Evolutionary conservation across 306 rosid genomes (phyloP), one percentile per base, ranked within the genome.

Genomic region (Vigna reflexopilosa): DNA sequence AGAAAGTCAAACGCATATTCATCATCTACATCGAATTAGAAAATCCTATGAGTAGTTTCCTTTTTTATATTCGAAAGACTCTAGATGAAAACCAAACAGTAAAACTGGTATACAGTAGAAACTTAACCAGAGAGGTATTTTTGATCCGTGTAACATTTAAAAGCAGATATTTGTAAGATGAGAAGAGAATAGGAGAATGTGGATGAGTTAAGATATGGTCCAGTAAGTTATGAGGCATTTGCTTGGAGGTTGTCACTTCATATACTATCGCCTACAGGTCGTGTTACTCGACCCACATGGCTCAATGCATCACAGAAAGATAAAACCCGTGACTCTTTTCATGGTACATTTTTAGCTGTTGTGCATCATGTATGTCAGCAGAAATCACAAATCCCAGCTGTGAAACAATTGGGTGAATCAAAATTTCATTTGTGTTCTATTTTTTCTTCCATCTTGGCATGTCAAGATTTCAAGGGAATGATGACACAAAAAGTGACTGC

Each of bases 271-370:
- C 71, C 75, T 66, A 79, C 66, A 56, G 50, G 75, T 68, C 30
- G 61, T 17, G 26, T 78, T 17, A 54, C 55, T 79, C 72, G 76
- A 67, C 58, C 79, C 85, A 85, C 84, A 65, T 78, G 77, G 15
- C 58, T 75, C 73, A 49, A 63, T 63, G 48, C 68, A 58, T 78
- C 84, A 70, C 71, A 75, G 69, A 52, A 79, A 78, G 81, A 77
- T 40, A 61, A 78, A 79, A 80, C 89, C 89, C 89, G 89, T 86
- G 89, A 86, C 85, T 72, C 80, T 67, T 59, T 72, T 67, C 44
- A 77, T 77, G 84, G 86, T 86, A 83, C 89, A 86, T 72, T 77
- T 76, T 77, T 79, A 86, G 76, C 81, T 83, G 68, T 79, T 82
- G 32, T 82, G 86, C 80, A 83, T 76, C 63, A 55, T 36, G 58